Conservation (phyloP, 805 yeast species). For the Saccharomycopsis sp. region DNA sequence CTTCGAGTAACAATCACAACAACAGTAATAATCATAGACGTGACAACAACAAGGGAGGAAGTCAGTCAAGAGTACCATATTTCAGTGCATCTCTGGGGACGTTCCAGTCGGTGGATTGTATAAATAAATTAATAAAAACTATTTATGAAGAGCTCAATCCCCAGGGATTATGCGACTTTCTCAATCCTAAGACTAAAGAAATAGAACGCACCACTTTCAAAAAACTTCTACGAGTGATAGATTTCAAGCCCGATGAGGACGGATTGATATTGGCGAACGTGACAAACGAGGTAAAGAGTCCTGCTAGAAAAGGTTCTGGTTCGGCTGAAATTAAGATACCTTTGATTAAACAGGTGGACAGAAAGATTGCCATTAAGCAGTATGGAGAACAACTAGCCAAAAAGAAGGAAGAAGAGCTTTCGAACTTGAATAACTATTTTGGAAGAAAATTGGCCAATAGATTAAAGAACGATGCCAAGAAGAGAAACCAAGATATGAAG, state of each 20-base stretch:
- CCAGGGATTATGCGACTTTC: constrained; percentile 7
- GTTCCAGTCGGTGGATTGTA: constrained; percentile 12
- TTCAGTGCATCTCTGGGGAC: constrained; percentile 3
- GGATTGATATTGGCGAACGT: constrained; percentile 12
- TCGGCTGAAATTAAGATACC: constrained; percentile 10
- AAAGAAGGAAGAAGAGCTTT: constrained; percentile 8
- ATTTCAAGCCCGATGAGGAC: constrained; percentile 5
- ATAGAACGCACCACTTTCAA: constrained; percentile 3
- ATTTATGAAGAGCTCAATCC: constrained; percentile 9
- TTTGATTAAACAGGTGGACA: constrained; percentile 12
- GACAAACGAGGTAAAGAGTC: background rate
- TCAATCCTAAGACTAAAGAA: constrained; percentile 1
- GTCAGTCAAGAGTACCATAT: background rate
- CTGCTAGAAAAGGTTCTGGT: background rate
- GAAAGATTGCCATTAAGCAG: constrained; percentile 12
- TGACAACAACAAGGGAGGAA: background rate
- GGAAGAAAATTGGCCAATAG: constrained; percentile 8
- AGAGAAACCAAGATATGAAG: constrained; percentile 1
- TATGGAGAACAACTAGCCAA: constrained; percentile 13
- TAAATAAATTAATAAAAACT: constrained; percentile 9
- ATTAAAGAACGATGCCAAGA: constrained; percentile 1
- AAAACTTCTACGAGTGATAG: background rate
- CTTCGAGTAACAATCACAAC: background rate
- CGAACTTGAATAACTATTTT: constrained; percentile 7
- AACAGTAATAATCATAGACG: background rate